Percentiles rank a stretch among this genome's conserved stretches.
Conservation (phyloP, 129 eudicot species). For the Pseudognaphalium luteoalbum region DNA sequence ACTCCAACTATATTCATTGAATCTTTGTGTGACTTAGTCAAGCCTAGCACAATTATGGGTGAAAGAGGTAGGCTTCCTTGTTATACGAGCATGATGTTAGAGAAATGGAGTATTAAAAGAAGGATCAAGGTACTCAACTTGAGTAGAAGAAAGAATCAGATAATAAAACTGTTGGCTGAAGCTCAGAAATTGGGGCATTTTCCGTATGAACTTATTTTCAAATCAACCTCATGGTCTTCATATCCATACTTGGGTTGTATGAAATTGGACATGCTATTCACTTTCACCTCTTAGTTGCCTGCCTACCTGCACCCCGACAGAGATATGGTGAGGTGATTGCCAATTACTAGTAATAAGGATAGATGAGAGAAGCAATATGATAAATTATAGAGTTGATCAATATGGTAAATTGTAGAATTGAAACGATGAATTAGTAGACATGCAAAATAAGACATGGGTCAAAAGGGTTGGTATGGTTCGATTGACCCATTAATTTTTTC, state of each 20-base stretch:
- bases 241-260: constrained; percentile 29
- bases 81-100: constrained; percentile 37
- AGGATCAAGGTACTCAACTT: constrained; percentile 20
- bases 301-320: constrained; percentile 35
- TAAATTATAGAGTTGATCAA: neutral
- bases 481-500: neutral
- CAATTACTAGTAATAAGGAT: neutral
- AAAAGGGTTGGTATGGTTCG: neutral
- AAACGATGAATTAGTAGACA: neutral
- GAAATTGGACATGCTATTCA: constrained; percentile 44
- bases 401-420: neutral
- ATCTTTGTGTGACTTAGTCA: constrained; percentile 6
- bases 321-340: neutral
- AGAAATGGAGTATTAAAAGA: constrained; percentile 13
- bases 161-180: constrained; percentile 26
- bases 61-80: constrained; percentile 33
- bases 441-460: neutral
- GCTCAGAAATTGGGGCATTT: neutral
- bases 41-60: constrained; percentile 21
- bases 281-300: constrained; percentile 58
- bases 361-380: neutral
- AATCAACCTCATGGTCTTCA: constrained; percentile 37
- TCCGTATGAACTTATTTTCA: constrained; percentile 16
- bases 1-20: constrained; percentile 20
- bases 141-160: constrained; percentile 37